phyloP scores from a whole-genome alignment of 805 yeast species.

The Maudiozyma turicensis region DNA sequence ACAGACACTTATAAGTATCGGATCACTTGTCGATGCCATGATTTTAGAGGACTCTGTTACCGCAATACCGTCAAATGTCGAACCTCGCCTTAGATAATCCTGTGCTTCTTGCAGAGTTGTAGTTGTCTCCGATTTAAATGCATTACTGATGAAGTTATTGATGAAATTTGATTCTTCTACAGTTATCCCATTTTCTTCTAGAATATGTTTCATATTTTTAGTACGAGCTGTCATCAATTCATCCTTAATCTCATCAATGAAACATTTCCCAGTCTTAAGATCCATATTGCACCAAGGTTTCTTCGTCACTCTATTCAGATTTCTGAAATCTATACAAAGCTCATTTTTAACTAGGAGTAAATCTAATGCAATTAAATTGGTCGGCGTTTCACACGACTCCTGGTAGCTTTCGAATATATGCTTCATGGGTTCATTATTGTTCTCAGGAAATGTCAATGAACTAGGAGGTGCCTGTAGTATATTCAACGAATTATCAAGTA shows the following conservation, averaged over 20 bases:
- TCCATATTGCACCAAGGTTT: conserved; percentile 55
- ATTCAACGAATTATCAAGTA: conserved; percentile 7
- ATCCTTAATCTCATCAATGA: conserved; percentile 48
- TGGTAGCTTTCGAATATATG: conserved; percentile 32
- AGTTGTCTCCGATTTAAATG: conserved; percentile 24
- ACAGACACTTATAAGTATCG: conserved; percentile 50
- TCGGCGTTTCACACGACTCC: conserved; percentile 18
- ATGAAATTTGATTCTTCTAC: conserved; percentile 25
- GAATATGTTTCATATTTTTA: conserved; percentile 30
- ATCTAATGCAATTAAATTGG: conserved; percentile 40
- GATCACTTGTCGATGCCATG: conserved; percentile 57
- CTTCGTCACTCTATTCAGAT: conserved; percentile 38
- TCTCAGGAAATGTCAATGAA: conserved; percentile 45
- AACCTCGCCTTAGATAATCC: conserved; percentile 50
- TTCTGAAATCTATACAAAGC: conserved; percentile 48
- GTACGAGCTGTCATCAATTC: conserved; percentile 40
- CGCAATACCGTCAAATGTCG: conserved; percentile 48
- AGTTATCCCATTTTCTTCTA: conserved; percentile 31
- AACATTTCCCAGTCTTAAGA: conserved; percentile 36
- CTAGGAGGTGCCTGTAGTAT: conserved; percentile 42
- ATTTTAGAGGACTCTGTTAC: conserved; percentile 52
- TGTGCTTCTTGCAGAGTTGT: conserved; percentile 32
- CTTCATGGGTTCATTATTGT: conserved; percentile 38
- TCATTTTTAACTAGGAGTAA: conserved; percentile 53
- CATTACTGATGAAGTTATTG: conserved; percentile 25